Evolutionary conservation across 1,284 basidiomycete species (phyloP).

Genomic region (Tausonia pullulans): DNA sequence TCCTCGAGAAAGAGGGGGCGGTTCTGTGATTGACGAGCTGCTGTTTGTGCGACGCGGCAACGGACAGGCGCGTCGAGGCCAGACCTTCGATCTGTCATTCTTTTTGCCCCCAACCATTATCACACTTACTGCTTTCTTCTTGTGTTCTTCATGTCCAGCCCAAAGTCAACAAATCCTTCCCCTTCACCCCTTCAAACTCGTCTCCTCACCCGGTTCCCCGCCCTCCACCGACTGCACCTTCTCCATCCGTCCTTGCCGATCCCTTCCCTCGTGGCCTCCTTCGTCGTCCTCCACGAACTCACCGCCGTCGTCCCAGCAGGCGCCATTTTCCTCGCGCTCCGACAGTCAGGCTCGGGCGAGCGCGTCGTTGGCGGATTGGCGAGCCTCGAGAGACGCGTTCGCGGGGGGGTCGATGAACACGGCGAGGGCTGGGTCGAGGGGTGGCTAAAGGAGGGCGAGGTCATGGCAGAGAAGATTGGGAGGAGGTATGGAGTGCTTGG

Average conservation of each 20-base stretch:
- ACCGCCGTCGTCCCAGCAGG: constrained; percentile 71
- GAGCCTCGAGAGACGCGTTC: constrained; percentile 12
- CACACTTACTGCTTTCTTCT: too few species aligned
- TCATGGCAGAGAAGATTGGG: constrained; percentile 59
- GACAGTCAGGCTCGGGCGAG: constrained; percentile 59
- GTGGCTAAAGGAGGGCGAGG: constrained; percentile 65
- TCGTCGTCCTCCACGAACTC: constrained; percentile 74
- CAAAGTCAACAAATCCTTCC: not conserved
- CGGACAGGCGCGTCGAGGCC: too few species aligned
- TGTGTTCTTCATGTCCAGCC: too few species aligned
- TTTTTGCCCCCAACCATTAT: too few species aligned
- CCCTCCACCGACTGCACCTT: constrained; percentile 6
- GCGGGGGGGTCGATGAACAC: not conserved
- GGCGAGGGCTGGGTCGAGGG: constrained; percentile 34
- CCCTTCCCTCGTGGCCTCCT: constrained; percentile 64
- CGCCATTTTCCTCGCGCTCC: constrained; percentile 60
- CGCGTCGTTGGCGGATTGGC: constrained; percentile 42
- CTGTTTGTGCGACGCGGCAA: too few species aligned
- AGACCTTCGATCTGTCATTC: too few species aligned
- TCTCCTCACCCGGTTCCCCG: constrained; percentile 9
- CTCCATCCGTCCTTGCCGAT: constrained; percentile 39
- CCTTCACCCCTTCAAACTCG: constrained; percentile 9
- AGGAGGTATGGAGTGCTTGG: constrained; percentile 71
- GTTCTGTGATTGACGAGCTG: too few species aligned
- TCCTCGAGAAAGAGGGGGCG: too few species aligned